These are phyloP conservation scores for Dimargaris verticillata DNA, from an alignment of 192 early-diverging fungal genomes.

Conservation along the genomic window DNA sequence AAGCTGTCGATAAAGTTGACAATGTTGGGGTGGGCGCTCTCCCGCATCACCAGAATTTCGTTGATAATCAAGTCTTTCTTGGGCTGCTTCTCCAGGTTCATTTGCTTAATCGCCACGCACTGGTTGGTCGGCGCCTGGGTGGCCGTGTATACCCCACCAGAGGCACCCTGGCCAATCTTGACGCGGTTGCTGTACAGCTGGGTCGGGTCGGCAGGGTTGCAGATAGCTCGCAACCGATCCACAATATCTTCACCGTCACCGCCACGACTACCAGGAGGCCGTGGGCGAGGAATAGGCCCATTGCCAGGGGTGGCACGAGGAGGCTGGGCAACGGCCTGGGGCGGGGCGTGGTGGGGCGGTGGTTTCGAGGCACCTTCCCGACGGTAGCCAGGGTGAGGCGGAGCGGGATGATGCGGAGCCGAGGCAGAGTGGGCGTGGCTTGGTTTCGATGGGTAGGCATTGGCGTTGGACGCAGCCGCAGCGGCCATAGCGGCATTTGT, in stretches of 20 bases:
- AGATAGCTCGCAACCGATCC: conserved; percentile 62
- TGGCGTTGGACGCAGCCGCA: conserved; percentile 13
- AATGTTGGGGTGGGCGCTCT: conserved; percentile 86
- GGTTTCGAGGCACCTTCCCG: too few species aligned
- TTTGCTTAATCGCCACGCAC: conserved; percentile 89
- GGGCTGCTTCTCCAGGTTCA: conserved; percentile 88
- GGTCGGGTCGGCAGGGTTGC: conserved; percentile 75
- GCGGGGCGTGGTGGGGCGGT: conserved; percentile 14
- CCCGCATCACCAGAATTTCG: conserved; percentile 80
- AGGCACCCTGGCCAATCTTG: conserved; percentile 90
- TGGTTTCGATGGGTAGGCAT: conserved; percentile 1
- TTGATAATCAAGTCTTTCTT: conserved; percentile 94
- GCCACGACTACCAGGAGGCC: conserved; percentile 34
- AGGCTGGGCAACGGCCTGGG: conserved; percentile 8
- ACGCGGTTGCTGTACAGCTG: conserved; percentile 69
- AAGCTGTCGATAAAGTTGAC: conserved; percentile 92
- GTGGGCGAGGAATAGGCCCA: conserved; percentile 28
- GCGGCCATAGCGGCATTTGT: conserved; percentile 15
- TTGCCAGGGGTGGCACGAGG: conserved; percentile 14
- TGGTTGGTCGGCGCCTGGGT: conserved; percentile 42
- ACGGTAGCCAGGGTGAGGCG: too few species aligned
- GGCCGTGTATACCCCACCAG: conserved; percentile 83
- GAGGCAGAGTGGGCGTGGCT: conserved; percentile 11
- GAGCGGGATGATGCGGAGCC: too few species aligned
- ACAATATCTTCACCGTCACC: conserved; percentile 64